A percentile compares a stretch with the other conserved stretches of the same genome.
phyloP scores from a whole-genome alignment of 352 stramenopile genomes.

The Pythium phragmitis region DNA sequence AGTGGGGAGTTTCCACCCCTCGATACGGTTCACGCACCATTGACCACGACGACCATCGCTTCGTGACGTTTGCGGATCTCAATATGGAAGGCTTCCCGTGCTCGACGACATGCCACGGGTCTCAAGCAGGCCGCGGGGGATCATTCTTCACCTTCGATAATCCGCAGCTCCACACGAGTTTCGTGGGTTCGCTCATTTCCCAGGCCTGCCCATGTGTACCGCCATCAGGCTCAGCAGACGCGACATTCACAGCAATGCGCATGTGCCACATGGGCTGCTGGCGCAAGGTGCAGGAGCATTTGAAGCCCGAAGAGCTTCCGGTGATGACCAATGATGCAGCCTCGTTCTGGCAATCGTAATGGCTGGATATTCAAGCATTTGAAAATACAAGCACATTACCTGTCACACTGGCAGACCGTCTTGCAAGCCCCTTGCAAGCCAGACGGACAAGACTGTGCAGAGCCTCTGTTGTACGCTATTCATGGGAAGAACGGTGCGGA shows the following conservation, averaged over 20 bases:
- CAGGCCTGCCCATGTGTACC: conserved; percentile 45
- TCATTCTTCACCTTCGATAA: conserved; percentile 64
- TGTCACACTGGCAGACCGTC: not conserved
- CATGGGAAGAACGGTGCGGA: not conserved
- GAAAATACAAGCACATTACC: not conserved
- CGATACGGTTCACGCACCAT: conserved; percentile 13
- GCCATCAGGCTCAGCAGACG: not conserved
- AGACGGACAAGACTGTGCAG: too few species aligned
- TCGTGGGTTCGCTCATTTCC: conserved; percentile 41
- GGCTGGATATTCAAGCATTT: not conserved
- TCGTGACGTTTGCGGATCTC: conserved; percentile 69
- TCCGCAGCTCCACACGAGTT: conserved; percentile 46
- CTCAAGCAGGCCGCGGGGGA: conserved; percentile 67
- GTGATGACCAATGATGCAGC: conserved; percentile 46
- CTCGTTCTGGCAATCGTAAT: conserved; percentile 46
- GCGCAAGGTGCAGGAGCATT: conserved; percentile 50
- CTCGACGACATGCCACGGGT: conserved; percentile 64
- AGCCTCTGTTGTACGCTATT: not conserved
- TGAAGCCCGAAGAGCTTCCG: conserved; percentile 40
- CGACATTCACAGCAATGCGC: conserved; percentile 43
- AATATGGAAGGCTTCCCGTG: conserved; percentile 87
- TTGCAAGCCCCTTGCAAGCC: not conserved
- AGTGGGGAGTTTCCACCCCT: conserved; percentile 69
- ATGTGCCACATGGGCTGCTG: conserved; percentile 71
- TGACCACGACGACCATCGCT: not conserved